These are phyloP conservation scores for Arthroderma uncinatum DNA, from an alignment of 2,329 filamentous ascomycete genomes.

Conservation along the genomic window DNA sequence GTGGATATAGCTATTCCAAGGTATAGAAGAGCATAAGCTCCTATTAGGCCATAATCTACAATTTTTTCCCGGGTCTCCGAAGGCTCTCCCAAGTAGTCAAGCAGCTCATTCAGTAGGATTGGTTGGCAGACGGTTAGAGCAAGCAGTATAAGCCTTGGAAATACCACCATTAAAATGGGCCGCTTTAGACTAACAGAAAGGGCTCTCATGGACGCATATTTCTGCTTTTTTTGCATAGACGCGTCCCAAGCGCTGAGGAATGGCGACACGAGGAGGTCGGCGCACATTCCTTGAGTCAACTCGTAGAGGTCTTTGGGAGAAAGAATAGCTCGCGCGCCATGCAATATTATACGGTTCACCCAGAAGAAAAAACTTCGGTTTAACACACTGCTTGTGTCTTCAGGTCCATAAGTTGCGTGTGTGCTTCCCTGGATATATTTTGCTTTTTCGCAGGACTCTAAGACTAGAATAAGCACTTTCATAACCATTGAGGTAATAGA, in stretches of 20 bases:
- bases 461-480: not conserved
- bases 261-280: not conserved
- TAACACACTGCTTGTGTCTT: slow-evolving; percentile 27
- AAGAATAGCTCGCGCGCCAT: slow-evolving; percentile 19
- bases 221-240: not conserved
- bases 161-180: slow-evolving; percentile 19
- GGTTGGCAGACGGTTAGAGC: slow-evolving; percentile 22
- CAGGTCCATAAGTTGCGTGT: slow-evolving; percentile 19
- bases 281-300: not conserved
- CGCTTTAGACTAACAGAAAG: slow-evolving; percentile 17
- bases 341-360: slow-evolving; percentile 26
- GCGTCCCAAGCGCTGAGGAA: not conserved
- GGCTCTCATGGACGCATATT: not conserved
- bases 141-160: slow-evolving; percentile 18
- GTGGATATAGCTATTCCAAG: slow-evolving; percentile 14
- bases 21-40: slow-evolving; percentile 16
- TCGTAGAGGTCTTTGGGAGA: not conserved
- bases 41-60: slow-evolving; percentile 18
- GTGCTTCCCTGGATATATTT: not conserved
- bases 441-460: not conserved
- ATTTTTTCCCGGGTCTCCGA: slow-evolving; percentile 16
- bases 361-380: slow-evolving; percentile 27
- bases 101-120: slow-evolving; percentile 17
- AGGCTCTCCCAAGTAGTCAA: not conserved
- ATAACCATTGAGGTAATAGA: not conserved